A percentile compares a stretch with the other conserved stretches of the same genome.
Evolutionary conservation across 2,329 filamentous ascomycete genomes (phyloP).

Genomic region (Botryotinia calthae): DNA sequence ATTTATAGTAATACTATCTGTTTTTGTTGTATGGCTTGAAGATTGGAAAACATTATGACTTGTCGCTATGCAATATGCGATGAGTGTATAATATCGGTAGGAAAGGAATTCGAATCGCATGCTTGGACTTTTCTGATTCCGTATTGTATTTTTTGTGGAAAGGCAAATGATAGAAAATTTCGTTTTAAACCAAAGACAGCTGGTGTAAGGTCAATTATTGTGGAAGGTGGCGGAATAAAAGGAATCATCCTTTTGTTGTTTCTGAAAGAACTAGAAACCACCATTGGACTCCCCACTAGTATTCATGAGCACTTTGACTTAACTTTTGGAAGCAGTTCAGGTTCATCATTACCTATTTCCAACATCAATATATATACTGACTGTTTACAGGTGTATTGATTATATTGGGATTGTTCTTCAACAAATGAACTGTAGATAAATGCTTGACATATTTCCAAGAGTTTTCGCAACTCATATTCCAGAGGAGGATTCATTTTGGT

Average conservation of each 20-base stretch:
- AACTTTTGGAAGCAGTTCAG: conserved; percentile 23
- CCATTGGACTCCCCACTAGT: conserved; percentile 13
- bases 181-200: conserved; percentile 14
- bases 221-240: conserved; percentile 20
- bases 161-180: neutral
- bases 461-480: conserved; percentile 19
- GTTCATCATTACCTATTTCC: neutral
- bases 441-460: conserved; percentile 19
- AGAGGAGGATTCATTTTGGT: neutral
- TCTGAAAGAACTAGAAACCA: conserved; percentile 18
- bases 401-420: conserved; percentile 21
- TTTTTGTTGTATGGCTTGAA: conserved; percentile 18
- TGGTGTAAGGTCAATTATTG: conserved; percentile 20
- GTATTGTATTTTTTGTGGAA: neutral
- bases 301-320: conserved; percentile 25
- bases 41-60: conserved; percentile 10
- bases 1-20: conserved; percentile 19
- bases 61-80: conserved; percentile 14
- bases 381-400: conserved; percentile 12
- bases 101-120: neutral
- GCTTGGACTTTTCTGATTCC: neutral
- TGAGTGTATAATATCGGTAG: neutral
- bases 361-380: neutral
- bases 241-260: conserved; percentile 20
- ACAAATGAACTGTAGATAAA: conserved; percentile 21